Percentiles rank a stretch among this genome's conserved stretches.
phyloP scores from a whole-genome alignment of 179 eudicot species.

The Corrigiola litoralis region DNA sequence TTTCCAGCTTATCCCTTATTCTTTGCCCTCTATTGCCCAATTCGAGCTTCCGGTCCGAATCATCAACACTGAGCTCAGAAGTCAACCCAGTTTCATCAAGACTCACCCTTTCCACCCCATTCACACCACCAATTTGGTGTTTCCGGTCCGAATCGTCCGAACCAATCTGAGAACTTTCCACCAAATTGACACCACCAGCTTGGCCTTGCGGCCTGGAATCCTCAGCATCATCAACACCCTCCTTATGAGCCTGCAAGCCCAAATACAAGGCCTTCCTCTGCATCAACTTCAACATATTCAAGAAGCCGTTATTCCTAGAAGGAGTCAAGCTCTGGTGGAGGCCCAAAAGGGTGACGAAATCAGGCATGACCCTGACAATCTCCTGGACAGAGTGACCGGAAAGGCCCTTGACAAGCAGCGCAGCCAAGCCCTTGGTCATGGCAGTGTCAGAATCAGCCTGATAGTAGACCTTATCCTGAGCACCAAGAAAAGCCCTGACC shows the following conservation, averaged over 20 bases:
- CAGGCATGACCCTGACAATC: constrained; percentile 62
- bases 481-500: constrained; percentile 66
- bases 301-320: constrained; percentile 83
- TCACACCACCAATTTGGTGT: constrained; percentile 8
- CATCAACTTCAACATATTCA: constrained; percentile 85
- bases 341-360: constrained; percentile 61
- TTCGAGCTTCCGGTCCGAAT: not conserved
- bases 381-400: constrained; percentile 63
- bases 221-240: constrained; percentile 2
- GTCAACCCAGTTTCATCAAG: not conserved
- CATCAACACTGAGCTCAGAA: not conserved
- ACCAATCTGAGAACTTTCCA: constrained; percentile 12
- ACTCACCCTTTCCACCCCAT: constrained; percentile 16
- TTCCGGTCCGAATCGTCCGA: constrained; percentile 4
- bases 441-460: constrained; percentile 76
- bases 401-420: constrained; percentile 73
- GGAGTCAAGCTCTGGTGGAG: constrained; percentile 81
- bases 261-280: constrained; percentile 66
- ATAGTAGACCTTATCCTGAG: constrained; percentile 40
- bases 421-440: constrained; percentile 75
- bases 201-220: not conserved
- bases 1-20: constrained; percentile 57
- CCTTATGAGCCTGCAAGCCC: constrained; percentile 52
- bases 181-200: too few relatives aligned
- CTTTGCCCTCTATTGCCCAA: constrained; percentile 62